phyloP scores from a whole-genome alignment of 768 basidiomycete genomes.

The Pulveroboletus sp. region DNA sequence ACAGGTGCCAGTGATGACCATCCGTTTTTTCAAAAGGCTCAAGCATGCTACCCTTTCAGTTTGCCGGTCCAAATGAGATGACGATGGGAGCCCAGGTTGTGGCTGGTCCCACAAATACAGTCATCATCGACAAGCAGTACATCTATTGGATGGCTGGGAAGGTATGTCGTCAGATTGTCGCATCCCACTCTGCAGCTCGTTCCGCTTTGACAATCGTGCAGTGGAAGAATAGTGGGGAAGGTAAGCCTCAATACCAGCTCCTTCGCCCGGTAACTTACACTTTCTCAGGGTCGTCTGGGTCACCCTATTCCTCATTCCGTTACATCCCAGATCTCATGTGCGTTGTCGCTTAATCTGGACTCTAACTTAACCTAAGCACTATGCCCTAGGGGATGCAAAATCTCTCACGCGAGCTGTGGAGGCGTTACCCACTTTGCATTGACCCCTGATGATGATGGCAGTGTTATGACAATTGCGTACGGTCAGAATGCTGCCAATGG shows the following conservation, averaged over 20 bases:
- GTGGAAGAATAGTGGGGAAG: conserved; percentile 97
- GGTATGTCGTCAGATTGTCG: conserved; percentile 32
- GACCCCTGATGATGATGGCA: conserved; percentile 67
- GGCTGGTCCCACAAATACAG: conserved; percentile 81
- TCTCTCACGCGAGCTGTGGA: conserved; percentile 62
- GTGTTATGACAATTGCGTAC: conserved; percentile 81
- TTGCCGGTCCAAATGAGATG: conserved; percentile 62
- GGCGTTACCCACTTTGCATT: conserved; percentile 88
- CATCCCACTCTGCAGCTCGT: background rate
- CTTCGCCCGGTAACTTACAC: conserved; percentile 2
- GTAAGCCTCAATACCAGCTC: conserved; percentile 30
- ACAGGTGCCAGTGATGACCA: conserved; percentile 42
- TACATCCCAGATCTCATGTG: conserved; percentile 84
- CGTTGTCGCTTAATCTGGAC: conserved; percentile 14
- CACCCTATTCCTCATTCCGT: conserved; percentile 83
- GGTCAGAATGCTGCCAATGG: conserved; percentile 86
- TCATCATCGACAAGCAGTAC: conserved; percentile 77
- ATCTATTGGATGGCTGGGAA: conserved; percentile 89
- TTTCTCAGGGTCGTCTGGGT: conserved; percentile 76
- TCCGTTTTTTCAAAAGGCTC: background rate
- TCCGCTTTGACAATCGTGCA: conserved; percentile 31
- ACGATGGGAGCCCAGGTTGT: conserved; percentile 59
- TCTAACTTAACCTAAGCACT: background rate
- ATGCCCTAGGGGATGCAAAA: conserved; percentile 67
- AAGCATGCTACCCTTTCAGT: conserved; percentile 38